phyloP scores from a whole-genome alignment of 805 yeast genomes.

The Cyberlindnera mississippiensis region DNA sequence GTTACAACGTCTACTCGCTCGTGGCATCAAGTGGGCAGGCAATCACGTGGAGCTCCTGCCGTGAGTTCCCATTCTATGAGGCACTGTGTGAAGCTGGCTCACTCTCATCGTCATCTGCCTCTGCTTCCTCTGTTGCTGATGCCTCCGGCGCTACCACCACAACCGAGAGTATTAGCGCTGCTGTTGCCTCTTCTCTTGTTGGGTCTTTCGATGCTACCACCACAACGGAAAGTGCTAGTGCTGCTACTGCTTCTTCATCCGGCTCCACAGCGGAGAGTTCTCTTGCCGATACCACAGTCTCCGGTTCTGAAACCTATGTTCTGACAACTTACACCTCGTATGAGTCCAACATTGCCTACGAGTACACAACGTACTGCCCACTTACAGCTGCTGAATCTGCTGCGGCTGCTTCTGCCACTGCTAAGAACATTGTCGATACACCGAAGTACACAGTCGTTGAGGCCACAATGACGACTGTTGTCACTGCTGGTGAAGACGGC shows the following conservation, averaged over 20 bases:
- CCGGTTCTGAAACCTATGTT: conserved; percentile 13
- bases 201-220: neutral
- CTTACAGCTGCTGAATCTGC: conserved; percentile 5
- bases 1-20: conserved; percentile 23
- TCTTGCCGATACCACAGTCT: conserved; percentile 9
- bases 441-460: conserved; percentile 8
- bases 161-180: neutral
- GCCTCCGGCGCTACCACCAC: neutral
- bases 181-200: neutral
- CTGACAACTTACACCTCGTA: conserved; percentile 19
- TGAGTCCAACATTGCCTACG: conserved; percentile 7
- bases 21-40: conserved; percentile 13
- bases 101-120: conserved; percentile 7
- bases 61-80: conserved; percentile 25
- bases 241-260: conserved; percentile 1
- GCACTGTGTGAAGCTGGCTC: conserved; percentile 14
- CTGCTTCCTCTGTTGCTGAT: neutral
- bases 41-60: conserved; percentile 24
- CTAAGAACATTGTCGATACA: neutral
- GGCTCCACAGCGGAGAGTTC: conserved; percentile 1
- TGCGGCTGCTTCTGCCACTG: too few species aligned
- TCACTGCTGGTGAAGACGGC: conserved; percentile 11
- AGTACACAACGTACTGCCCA: conserved; percentile 23
- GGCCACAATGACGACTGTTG: conserved; percentile 1
- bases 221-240: neutral